Base-by-base conservation (phyloP, 768 basidiomycete species). In the Cystofilobasidium bisporidii region DNA sequence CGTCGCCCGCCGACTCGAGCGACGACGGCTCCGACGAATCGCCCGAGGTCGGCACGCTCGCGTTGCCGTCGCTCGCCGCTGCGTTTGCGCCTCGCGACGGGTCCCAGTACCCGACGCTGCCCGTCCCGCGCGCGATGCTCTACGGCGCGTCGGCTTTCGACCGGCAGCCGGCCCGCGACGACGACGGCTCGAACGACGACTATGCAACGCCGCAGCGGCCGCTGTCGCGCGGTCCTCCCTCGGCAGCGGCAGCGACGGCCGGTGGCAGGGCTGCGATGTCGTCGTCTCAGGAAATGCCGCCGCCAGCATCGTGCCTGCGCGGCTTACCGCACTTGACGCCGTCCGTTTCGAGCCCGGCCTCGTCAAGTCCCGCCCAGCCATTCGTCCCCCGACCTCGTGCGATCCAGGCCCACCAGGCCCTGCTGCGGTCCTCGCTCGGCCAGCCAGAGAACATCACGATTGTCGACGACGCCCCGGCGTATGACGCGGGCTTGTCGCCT, bases 291-390 rank as follows among this genome's bases (percentile, higher is more conserved):
- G 26, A 41, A 28, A 41, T 43, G 26, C 41, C 41, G 15, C 26
- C 60, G 20, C 40, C 26, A 17, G n/a, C 33, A 11, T 55, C 63
- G 24, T 55, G 24, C 30, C 53, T 55, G 4, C 26, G 45, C n/a
- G 45, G 33, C 33, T 47, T 69, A 8, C 68, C 68, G 10, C 68
- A 69, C 33, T 59, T 69, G 24, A 69, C 68, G n/a, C 68, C 68
- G 10, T 69, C 68, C 24, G 48, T 65, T 41, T 64, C 63, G 14
- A 64, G 63, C 60, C 68, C 68, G 14, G 63, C 55, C 22, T 64
- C 63, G 45, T 69, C 68, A 3, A 64, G 63, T 33, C 68, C 68
- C 6, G 68, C 41, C 18, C 68, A 58, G 11, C 30, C 63, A 24
- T 64, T 62, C 33, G 32, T 69, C 43, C 68, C 68, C 12, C 63